Conservation (phyloP, 192 early-diverging fungal genomes). For the Coemansia interrupta region DNA sequence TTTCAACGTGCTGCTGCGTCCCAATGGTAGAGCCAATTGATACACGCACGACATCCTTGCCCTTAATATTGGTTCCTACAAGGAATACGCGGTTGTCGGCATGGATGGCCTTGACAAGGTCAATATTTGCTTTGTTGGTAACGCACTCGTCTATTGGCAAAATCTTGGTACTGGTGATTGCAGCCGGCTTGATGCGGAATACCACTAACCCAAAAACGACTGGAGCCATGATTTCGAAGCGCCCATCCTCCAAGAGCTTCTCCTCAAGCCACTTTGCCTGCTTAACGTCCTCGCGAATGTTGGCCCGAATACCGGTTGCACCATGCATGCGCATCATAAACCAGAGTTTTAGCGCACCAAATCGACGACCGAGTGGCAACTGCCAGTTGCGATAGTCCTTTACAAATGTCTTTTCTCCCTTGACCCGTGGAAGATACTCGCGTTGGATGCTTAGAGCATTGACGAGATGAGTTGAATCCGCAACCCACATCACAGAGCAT, state of each 20-base stretch:
- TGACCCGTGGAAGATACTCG: slow-evolving; percentile 35
- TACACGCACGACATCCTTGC: slow-evolving; percentile 4
- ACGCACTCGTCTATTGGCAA: neutral
- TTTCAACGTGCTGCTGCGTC: neutral
- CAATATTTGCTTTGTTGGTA: slow-evolving; percentile 1
- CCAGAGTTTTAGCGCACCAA: slow-evolving; percentile 56
- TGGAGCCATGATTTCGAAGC: slow-evolving; percentile 30
- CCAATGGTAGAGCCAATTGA: slow-evolving; percentile 8
- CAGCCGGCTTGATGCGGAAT: slow-evolving; percentile 26
- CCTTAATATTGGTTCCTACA: slow-evolving; percentile 3
- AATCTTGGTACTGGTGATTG: neutral
- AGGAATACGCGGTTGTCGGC: slow-evolving; percentile 13
- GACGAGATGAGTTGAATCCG: slow-evolving; percentile 27
- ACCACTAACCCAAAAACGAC: slow-evolving; percentile 32
- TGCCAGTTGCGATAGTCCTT: slow-evolving; percentile 55
- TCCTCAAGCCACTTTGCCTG: slow-evolving; percentile 23
- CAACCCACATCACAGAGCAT: slow-evolving; percentile 53
- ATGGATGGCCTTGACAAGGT: slow-evolving; percentile 10
- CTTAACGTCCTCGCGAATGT: slow-evolving; percentile 34
- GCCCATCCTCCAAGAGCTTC: slow-evolving; percentile 18
- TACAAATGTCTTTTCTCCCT: slow-evolving; percentile 23
- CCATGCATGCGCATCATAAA: slow-evolving; percentile 55
- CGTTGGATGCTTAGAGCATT: slow-evolving; percentile 42
- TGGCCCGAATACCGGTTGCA: slow-evolving; percentile 31
- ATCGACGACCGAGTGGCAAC: slow-evolving; percentile 49